A percentile compares a stretch with the other conserved stretches of the same genome.
Evolutionary conservation across 129 eudicot genomes (phyloP).

Genomic region (Lonicera japonica): DNA sequence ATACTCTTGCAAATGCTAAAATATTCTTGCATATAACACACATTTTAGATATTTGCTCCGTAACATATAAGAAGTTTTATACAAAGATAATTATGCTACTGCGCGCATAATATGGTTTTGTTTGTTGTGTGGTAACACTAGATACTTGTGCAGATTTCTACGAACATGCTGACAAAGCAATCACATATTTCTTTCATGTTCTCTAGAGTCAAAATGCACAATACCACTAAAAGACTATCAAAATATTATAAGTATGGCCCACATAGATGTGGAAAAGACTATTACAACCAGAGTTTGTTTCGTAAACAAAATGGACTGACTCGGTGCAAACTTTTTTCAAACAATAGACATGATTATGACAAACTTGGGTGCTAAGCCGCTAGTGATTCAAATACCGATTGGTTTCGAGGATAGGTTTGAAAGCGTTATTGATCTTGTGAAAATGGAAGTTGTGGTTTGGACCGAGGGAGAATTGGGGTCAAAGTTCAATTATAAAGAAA

Average conservation of each 20-base stretch:
- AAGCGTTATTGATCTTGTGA: slow-evolving; percentile 79
- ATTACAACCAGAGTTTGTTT: slow-evolving; percentile 91
- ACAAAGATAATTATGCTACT: too few relatives aligned
- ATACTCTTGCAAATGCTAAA: too few relatives aligned
- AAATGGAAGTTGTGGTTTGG: slow-evolving; percentile 85
- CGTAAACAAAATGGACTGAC: slow-evolving; percentile 91
- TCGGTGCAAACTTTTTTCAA: slow-evolving; percentile 87
- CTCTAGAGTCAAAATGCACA: slow-evolving; percentile 38
- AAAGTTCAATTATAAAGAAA: slow-evolving; percentile 71
- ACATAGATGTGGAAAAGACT: slow-evolving; percentile 95
- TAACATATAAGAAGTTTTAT: too few relatives aligned
- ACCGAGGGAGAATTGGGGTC: slow-evolving; percentile 93
- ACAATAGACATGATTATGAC: slow-evolving; percentile 88
- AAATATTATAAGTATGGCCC: slow-evolving; percentile 94
- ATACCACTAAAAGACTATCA: slow-evolving; percentile 79
- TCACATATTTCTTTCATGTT: neutral
- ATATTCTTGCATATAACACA: too few relatives aligned
- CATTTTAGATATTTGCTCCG: too few relatives aligned
- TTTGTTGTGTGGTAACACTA: too few relatives aligned
- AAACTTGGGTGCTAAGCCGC: slow-evolving; percentile 90
- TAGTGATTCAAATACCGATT: slow-evolving; percentile 77
- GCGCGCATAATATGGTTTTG: too few relatives aligned
- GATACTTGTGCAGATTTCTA: neutral
- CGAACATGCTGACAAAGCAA: too few relatives aligned
- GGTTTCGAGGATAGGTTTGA: slow-evolving; percentile 78